A percentile compares a stretch with the other conserved stretches of the same genome.
Conservation (phyloP, 2,329 filamentous ascomycete species). For the Dendrostoma leiphaemia region DNA sequence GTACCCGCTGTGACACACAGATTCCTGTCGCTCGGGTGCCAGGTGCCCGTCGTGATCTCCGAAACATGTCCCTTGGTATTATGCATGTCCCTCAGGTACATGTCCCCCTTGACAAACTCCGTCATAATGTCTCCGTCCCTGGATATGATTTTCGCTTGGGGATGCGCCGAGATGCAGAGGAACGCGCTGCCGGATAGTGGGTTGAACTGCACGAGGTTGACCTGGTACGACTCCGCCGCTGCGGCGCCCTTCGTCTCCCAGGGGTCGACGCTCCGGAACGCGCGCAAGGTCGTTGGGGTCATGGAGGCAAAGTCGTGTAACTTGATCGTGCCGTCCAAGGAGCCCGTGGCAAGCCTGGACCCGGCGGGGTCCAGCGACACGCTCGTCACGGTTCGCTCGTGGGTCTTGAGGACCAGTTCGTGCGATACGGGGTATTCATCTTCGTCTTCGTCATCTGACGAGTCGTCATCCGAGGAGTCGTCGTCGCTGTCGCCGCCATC, state of each 20-base stretch:
- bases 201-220: slow-evolving; percentile 86
- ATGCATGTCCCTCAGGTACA: slow-evolving; percentile 96
- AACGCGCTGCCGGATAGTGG: slow-evolving; percentile 76
- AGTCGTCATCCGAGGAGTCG: slow-evolving; percentile 40
- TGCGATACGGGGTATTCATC: slow-evolving; percentile 93
- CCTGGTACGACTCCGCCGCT: slow-evolving; percentile 78
- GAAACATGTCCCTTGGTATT: slow-evolving; percentile 97
- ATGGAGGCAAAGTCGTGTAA: slow-evolving; percentile 94
- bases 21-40: slow-evolving; percentile 86
- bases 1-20: slow-evolving; percentile 87
- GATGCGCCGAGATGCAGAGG: slow-evolving; percentile 82
- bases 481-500: slow-evolving; percentile 34
- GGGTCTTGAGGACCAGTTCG: slow-evolving; percentile 88
- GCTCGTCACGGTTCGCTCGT: slow-evolving; percentile 82
- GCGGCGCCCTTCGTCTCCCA: slow-evolving; percentile 71
- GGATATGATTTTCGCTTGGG: slow-evolving; percentile 85
- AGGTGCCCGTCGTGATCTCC: slow-evolving; percentile 83
- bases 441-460: slow-evolving; percentile 67
- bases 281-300: slow-evolving; percentile 89
- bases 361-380: slow-evolving; percentile 83
- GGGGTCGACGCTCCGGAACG: slow-evolving; percentile 90
- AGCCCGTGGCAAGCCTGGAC: slow-evolving; percentile 82
- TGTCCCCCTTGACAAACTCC: slow-evolving; percentile 95
- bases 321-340: slow-evolving; percentile 86
- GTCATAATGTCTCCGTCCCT: slow-evolving; percentile 83